Base-by-base conservation (phyloP, 768 basidiomycete species). In the Mrakia hoshinonis region DNA sequence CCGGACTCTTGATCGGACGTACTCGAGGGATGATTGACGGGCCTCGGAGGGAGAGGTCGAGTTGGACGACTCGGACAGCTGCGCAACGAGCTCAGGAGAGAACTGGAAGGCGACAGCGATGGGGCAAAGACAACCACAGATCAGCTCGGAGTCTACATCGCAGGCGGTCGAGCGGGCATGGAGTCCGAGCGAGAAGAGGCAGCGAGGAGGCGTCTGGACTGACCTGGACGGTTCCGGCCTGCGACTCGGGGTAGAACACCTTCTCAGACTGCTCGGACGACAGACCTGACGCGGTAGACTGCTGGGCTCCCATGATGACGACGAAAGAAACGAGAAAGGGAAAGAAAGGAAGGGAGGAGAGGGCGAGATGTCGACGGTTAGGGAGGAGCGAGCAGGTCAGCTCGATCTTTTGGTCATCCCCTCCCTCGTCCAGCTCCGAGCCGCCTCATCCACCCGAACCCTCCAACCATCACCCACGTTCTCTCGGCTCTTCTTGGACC, bases 21-120 rank as follows among this genome's bases (percentile, higher is more conserved):
- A 72, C 70, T 72, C 70, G 65, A 72, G 64, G 47, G 70, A 66
- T 5, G 70, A 72, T 47, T 72, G 70, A 11, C 70, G 70, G 24
- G 64, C 65, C 36, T 54, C 34, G 43, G 70, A 58, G 22, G 54
- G 74, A 46, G 61, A 75, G 55, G 36, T 73, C 62, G 64, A 63
- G 29, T 62, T 62, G 18, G 68, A 51, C 4, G 79, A 76, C n/a
- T 75, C 74, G 13, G 78, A 76, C 7, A 80, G 77, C 55, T 79
- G 77, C 54, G 75, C 73, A 38, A 79, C 75, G 22, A 80, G 72
- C 15, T 79, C 76, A 0, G 79, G 79, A 0, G 80, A 77, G 76
- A 80, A 79, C 79, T 79, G 75, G 18, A n/a, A n/a, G 49, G 24
- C 11, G 24, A 20, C 39, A 15, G 5, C 34, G 39, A 7, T 47